Percentiles rank a stretch among this genome's conserved stretches.
phyloP scores from a whole-genome alignment of 805 yeast species.

The Ogataea ramenticola region DNA sequence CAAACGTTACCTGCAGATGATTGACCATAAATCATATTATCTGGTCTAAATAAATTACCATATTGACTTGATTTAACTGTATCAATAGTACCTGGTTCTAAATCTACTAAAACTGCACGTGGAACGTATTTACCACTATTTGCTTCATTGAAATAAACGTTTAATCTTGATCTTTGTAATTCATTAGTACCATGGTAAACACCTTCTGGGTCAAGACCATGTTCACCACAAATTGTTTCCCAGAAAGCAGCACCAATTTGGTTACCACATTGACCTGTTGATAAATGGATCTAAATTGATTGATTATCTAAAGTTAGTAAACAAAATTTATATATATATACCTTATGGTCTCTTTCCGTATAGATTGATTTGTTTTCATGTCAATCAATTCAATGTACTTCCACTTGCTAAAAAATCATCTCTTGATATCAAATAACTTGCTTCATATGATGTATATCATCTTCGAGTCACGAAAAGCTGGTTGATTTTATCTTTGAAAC shows the following conservation, averaged over 20 bases:
- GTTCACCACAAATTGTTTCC: constrained; percentile 89
- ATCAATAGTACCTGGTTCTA: constrained; percentile 93
- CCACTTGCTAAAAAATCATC: too few species aligned
- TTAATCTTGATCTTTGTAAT: constrained; percentile 45
- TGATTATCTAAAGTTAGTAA: not conserved
- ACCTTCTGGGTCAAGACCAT: constrained; percentile 72
- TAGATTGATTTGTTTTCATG: not conserved
- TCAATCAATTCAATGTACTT: too few species aligned
- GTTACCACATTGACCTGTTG: constrained; percentile 99
- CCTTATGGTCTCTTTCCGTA: not conserved
- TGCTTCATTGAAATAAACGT: constrained; percentile 86
- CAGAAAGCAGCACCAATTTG: constrained; percentile 95
- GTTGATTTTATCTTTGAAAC: too few species aligned
- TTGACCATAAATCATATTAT: constrained; percentile 83
- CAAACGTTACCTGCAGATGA: constrained; percentile 93
- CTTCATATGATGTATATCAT: too few species aligned
- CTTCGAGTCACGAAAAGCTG: too few species aligned
- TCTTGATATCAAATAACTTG: too few species aligned
- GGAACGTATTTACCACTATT: constrained; percentile 86
- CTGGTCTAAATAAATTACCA: constrained; percentile 88
- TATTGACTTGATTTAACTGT: constrained; percentile 71
- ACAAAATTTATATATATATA: not conserved
- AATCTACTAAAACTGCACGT: constrained; percentile 84
- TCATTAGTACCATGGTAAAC: constrained; percentile 57
- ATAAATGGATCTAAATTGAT: constrained; percentile 73